Evolutionary conservation across 2,329 filamentous ascomycete genomes (phyloP).

Genomic region (Calonectria honghensis): DNA sequence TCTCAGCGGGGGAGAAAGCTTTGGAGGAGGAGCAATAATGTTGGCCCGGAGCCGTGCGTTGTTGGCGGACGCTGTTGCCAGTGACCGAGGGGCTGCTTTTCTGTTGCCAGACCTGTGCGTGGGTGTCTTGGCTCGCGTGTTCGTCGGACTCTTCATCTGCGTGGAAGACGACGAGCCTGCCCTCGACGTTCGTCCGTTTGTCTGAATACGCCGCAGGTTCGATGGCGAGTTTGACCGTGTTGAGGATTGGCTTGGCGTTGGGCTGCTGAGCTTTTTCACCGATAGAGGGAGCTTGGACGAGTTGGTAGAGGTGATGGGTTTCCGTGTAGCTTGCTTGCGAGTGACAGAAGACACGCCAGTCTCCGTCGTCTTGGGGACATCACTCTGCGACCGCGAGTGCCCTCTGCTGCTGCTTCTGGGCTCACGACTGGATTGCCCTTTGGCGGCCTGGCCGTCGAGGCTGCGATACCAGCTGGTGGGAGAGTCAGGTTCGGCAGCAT

Average conservation of each 20-base stretch:
- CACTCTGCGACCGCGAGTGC: constrained; percentile 75
- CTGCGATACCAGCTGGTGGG: constrained; percentile 80
- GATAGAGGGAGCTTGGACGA: constrained; percentile 69
- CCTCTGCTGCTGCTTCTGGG: constrained; percentile 57
- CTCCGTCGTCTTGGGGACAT: constrained; percentile 67
- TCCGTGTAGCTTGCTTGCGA: constrained; percentile 58
- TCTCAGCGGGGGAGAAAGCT: constrained; percentile 85
- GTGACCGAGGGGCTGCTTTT: constrained; percentile 64
- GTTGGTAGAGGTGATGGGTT: constrained; percentile 51
- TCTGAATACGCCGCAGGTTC: constrained; percentile 64
- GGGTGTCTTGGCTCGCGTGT: constrained; percentile 66
- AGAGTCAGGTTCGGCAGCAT: constrained; percentile 76
- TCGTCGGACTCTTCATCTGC: constrained; percentile 63
- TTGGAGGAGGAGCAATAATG: constrained; percentile 81
- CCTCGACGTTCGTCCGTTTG: constrained; percentile 64
- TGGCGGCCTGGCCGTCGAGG: constrained; percentile 53
- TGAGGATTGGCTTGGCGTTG: constrained; percentile 70
- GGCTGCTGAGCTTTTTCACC: constrained; percentile 65
- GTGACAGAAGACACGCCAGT: constrained; percentile 56
- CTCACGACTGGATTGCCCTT: constrained; percentile 47
- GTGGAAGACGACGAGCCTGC: constrained; percentile 57
- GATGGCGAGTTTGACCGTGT: constrained; percentile 75
- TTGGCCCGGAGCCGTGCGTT: constrained; percentile 81
- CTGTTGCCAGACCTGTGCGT: constrained; percentile 59
- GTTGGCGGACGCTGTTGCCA: constrained; percentile 69